Evolutionary conservation across 768 basidiomycete species (phyloP).

Genomic region (Tephrocybe sp.): DNA sequence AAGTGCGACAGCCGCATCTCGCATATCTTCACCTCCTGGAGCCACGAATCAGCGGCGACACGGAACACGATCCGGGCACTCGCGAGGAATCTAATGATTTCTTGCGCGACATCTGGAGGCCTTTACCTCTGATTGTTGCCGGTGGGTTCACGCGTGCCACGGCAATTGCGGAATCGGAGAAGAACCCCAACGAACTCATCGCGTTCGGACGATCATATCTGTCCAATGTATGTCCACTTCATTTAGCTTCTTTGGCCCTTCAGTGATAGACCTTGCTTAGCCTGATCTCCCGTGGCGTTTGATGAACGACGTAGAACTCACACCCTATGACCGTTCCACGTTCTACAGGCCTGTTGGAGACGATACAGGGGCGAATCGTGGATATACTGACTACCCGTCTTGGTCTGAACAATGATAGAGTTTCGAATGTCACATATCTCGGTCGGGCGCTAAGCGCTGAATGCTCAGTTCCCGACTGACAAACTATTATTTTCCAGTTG

Average conservation of each 20-base stretch:
- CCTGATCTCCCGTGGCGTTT: not conserved
- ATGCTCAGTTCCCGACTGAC: too few species aligned
- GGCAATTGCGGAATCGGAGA: not conserved
- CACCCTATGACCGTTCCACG: slow-evolving; percentile 1
- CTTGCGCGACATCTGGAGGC: slow-evolving; percentile 35
- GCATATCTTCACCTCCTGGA: slow-evolving; percentile 48
- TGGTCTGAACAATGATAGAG: too few species aligned
- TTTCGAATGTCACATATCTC: too few species aligned
- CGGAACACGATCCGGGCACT: not conserved
- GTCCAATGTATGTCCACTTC: not conserved
- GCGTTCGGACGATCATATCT: slow-evolving; percentile 1
- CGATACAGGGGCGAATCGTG: not conserved
- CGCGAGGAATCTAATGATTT: slow-evolving; percentile 30
- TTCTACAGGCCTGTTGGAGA: slow-evolving; percentile 3
- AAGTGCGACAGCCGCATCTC: slow-evolving; percentile 32
- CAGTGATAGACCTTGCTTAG: not conserved
- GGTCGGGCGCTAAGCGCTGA: too few species aligned
- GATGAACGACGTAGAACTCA: not conserved
- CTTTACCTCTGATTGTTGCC: slow-evolving; percentile 1
- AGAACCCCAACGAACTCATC: not conserved
- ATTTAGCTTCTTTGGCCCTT: not conserved
- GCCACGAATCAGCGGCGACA: slow-evolving; percentile 24
- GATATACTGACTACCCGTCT: slow-evolving; percentile 4
- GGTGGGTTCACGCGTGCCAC: not conserved
- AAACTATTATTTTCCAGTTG: too few species aligned